Evolutionary conservation across 345 rosid genomes (phyloP), one percentile per base, ranked within the genome.

Genomic region (Lumnitzera littorea): DNA sequence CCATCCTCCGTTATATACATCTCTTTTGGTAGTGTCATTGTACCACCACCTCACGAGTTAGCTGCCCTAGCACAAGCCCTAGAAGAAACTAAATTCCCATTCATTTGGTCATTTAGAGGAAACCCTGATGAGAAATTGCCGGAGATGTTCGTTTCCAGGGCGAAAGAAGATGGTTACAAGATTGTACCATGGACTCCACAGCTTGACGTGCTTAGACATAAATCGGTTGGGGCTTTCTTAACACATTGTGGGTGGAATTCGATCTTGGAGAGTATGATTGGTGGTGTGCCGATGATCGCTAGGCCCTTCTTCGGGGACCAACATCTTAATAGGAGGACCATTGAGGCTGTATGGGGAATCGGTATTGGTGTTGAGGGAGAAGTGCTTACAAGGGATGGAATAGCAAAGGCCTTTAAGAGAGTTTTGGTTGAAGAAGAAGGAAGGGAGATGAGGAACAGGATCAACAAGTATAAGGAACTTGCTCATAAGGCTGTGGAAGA

Each of bases 241-340:
- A 84, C 84, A 7, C 94, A 87, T 20, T 36, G 77, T 2, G 94
- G 89, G 13, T 84, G 89, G 89, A 86, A 86, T 58, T 84, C 90
- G 0, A 46, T 76, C 11, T 12, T 56, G 60, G 94, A 86, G 62
- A 73, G 84, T 53, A 61, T 86, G 3, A 47, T 55, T 2, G 78
- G 78, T 0, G 74, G 84, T 0, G 84, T 83, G 15, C 92, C 92
- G 0, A 58, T 76, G 84, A 73, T 87, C 46, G 72, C 70, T 9
- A 56, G 85, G 70, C 76, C 91, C 1, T 66, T 78, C 61, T 78
- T 80, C 12, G 88, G 73, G 16, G 94, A 87, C 25, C 86, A 84
- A 46, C 1, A 8, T 12, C 14, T 82, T 49, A 82, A 80, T 53
- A 17, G 51, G 13, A 61, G 80, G 69, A 67, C 51, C 2, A 54